Evolutionary conservation across 2,329 filamentous ascomycete genomes (phyloP), one percentile per base, ranked within the genome.

Genomic region (Aspergillus sp.): DNA sequence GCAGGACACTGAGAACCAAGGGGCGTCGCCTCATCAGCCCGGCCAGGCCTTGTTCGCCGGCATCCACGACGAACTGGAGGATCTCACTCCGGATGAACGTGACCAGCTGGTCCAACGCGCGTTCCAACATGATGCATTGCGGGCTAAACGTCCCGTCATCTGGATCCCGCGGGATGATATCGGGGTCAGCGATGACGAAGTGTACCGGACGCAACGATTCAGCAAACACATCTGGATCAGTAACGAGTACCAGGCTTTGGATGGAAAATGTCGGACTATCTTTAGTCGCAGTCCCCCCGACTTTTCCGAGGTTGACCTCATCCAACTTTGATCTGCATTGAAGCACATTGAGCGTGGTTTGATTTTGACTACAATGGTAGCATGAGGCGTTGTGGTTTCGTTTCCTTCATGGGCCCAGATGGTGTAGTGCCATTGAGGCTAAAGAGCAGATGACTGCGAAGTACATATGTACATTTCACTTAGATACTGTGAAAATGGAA

Each of bases 161-260:
- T 99, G 94, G 94, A 89, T 99, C 42, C 94, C 94, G 0, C 84
- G 88, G 10, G 94, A 99, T 66, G 88, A 94, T 60, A 73, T 97
- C 4, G 94, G 94, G 4, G 83, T 99, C 52, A 91, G 89, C 59
- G 91, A 96, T 62, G 93, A 97, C 61, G 94, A 99, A 76, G 88
- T 97, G 42, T 80, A 81, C 64, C 81, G 89, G 32, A 96, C 91
- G 5, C 81, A 86, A 58, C 79, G 81, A 45, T 88, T 91, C 68
- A 93, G 87, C 66, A 84, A 89, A 54, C 79, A 80, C 59, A 88
- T 97, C 48, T 96, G 91, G 89, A 91, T 97, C 67, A 96, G 89
- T 63, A 97, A 97, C 70, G 88, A 95, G 69, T 91, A 91, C 53
- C 91, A 93, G 17, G 89, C 90, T 9, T 77, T 97, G 61, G 91